phyloP scores from a whole-genome alignment of 2,329 filamentous ascomycete genomes.

The Aspergillus viridinutans region DNA sequence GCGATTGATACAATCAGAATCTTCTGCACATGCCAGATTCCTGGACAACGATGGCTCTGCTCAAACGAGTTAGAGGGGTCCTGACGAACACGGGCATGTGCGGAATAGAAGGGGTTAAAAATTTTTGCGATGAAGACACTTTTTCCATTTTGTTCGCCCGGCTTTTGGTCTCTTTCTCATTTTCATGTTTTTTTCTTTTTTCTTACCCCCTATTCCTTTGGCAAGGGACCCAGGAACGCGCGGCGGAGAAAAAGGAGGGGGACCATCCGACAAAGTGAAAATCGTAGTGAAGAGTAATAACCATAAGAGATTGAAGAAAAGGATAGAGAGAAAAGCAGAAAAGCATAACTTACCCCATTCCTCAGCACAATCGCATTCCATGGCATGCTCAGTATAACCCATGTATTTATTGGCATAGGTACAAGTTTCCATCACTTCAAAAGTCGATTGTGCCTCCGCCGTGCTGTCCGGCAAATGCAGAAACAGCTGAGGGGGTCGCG shows the following conservation, averaged over 20 bases:
- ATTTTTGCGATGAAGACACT: background rate
- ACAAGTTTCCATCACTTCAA: constrained; percentile 78
- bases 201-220: background rate
- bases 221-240: background rate
- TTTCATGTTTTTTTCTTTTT: background rate
- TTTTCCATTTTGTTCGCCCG: no score
- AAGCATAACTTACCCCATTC: constrained; percentile 74
- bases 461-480: constrained; percentile 74
- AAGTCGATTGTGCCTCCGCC: constrained; percentile 67
- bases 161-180: background rate
- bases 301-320: constrained; percentile 3
- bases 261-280: background rate
- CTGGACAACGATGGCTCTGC: constrained; percentile 47
- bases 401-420: constrained; percentile 88
- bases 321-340: constrained; percentile 23
- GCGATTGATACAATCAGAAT: constrained; percentile 97
- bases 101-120: background rate
- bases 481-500: constrained; percentile 64
- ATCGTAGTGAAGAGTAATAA: background rate
- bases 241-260: background rate
- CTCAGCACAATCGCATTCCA: constrained; percentile 93
- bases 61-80: constrained; percentile 29
- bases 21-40: constrained; percentile 88
- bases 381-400: constrained; percentile 83
- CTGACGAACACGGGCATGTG: background rate